Evolutionary conservation across 768 basidiomycete genomes (phyloP), one percentile per base, ranked within the genome.

Genomic region (Rhodotorula paludigena): DNA sequence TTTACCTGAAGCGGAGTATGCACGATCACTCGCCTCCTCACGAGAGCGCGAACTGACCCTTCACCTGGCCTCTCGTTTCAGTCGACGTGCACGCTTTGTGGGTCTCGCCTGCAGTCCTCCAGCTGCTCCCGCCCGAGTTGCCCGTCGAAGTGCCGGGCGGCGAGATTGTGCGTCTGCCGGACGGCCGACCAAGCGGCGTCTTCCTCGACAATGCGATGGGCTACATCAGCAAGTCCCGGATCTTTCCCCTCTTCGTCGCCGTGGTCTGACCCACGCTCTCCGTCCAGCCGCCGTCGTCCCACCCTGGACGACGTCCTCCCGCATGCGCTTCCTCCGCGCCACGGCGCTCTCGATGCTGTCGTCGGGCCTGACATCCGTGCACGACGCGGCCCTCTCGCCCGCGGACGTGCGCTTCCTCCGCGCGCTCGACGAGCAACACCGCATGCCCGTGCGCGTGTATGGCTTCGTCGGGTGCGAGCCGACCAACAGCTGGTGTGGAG

Each of bases 141-240:
- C 89, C 90, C 0, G 74, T 80, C 1, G 74, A 81, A 9, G 83
- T 92, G 0, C 83, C 85, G 7, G 92, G 92, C 11, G 92, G 92
- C 0, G 76, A 88, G 42, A 88, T 94, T 57, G 77, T 89, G 11
- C 83, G 88, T 2, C 33, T n/a, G 11, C 78, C 77, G 5, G 64
- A 80, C 32, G 89, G 87, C 11, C 81, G 80, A 15, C 87, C 91
- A 0, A 90, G 60, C 87, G 89, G 90, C 11, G 79, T 92, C 28
- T 87, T 92, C 67, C 80, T 94, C 38, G 94, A 98, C 78, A 90
- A 90, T 39, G 94, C 93, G 0, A 90, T 92, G 85, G 74, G 77
- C 21, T 82, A 93, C 41, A 83, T 96, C 25, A 76, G 77, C 64
- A 64, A 30, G 28, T n/a, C 18, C 38, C 14, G 2, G 28, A 2